Base-by-base conservation (phyloP, 495 filamentous ascomycete species). In the Trichocladium antarcticum region DNA sequence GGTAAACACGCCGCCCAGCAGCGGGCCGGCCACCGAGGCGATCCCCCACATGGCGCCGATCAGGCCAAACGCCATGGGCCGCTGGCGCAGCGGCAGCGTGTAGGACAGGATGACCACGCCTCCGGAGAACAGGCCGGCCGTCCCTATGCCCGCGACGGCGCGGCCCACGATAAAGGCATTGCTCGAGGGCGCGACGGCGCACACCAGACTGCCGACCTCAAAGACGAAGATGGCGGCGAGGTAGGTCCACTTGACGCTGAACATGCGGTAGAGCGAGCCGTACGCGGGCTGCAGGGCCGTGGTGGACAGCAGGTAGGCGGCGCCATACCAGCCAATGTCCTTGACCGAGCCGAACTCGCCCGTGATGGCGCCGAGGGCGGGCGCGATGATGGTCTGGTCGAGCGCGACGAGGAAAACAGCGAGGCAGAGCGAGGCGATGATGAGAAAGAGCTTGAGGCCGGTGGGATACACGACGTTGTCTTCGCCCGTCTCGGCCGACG, bases 11-110 rank as follows among this genome's bases (percentile, higher is more conserved):
- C 74, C 74, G 1, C 73, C 73, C 12, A 76, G 52, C n/a, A 71
- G 35, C 17, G 64, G 67, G 0, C 65, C 68, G 0, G 61, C 62
- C 17, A 71, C 66, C 14, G 58, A 62, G 0, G 88, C 84, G 51
- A 95, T 75, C 3, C 87, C 88, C 68, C 81, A 94, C 79, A 92
- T 90, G 39, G 74, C 80, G 7, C 84, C 84, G 48, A 95, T 76
- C n/a, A 89, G 54, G 4, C 86, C 84, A 38, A 83, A 85, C 47
- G 80, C 87, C 27, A 80, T 70, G 0, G 87, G 85, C 24, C 87
- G 69, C 49, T 82, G 74, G 6, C 69, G 64, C 5, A 93, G 66
- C 0, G 87, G 85, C 10, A 92, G 79, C 44, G 75, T 78, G 44
- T 80, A 71, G n/a, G 70, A 65, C 38, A 85, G 65, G 40, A 87